Conservation (phyloP, 2,329 filamentous ascomycete genomes). For the Curvularia eragrostidis region DNA sequence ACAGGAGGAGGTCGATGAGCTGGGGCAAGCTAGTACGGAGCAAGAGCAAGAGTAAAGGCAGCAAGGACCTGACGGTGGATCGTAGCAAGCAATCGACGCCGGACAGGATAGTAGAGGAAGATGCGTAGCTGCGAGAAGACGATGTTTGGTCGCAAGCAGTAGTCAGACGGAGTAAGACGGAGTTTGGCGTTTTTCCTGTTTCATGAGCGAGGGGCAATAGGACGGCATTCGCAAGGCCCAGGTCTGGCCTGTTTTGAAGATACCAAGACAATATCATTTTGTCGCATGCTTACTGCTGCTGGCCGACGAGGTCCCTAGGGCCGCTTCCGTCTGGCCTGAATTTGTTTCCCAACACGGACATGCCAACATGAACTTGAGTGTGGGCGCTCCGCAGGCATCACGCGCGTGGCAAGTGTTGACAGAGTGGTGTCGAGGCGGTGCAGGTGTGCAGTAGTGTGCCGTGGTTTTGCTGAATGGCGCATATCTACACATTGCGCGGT, state of each 20-base stretch:
- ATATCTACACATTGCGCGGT: constrained; percentile 9
- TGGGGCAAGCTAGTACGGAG: constrained; percentile 37
- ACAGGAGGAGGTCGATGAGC: constrained; percentile 35
- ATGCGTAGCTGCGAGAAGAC: constrained; percentile 18
- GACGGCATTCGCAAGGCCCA: background rate
- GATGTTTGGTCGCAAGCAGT: constrained; percentile 9
- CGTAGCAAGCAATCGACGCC: constrained; percentile 27
- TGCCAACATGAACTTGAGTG: background rate
- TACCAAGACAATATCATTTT: constrained; percentile 5
- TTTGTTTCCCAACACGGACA: too few relatives aligned
- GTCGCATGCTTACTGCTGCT: background rate
- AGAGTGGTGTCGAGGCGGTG: background rate
- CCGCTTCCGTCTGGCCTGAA: too few relatives aligned
- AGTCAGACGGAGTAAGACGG: background rate
- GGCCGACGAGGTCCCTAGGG: too few relatives aligned
- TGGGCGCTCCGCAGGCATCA: background rate
- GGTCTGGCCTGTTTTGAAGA: background rate
- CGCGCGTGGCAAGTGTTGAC: background rate
- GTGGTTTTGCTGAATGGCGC: constrained; percentile 14
- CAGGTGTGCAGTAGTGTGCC: background rate
- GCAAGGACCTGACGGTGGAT: constrained; percentile 7
- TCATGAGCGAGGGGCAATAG: background rate
- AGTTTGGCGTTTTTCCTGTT: background rate
- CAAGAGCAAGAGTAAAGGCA: constrained; percentile 39
- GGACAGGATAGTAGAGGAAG: constrained; percentile 32